phyloP scores from a whole-genome alignment of 176 grass and related monocot genomes.

The Carex parvula region DNA sequence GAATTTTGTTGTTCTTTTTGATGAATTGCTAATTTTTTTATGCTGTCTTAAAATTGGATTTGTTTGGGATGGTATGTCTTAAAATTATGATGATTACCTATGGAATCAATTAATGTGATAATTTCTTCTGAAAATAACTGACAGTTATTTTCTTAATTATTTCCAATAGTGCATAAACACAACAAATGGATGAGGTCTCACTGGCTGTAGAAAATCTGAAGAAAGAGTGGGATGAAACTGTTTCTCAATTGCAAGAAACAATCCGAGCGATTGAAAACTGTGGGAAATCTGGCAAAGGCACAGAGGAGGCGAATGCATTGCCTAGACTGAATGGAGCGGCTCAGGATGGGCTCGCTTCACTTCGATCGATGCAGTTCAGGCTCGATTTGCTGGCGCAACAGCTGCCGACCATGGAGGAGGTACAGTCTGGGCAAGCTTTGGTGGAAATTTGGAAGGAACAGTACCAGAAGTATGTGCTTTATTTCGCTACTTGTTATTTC shows the following conservation, averaged over 20 bases:
- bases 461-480: conserved; percentile 44
- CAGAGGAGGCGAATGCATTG: conserved; percentile 61
- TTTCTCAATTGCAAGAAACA: conserved; percentile 44
- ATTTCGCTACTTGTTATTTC: background rate
- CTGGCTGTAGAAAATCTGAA: conserved; percentile 66
- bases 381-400: conserved; percentile 70
- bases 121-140: no score
- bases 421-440: conserved; percentile 47
- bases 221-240: conserved; percentile 52
- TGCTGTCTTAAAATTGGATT: background rate
- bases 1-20: background rate
- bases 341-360: conserved; percentile 59
- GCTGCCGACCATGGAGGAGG: conserved; percentile 69
- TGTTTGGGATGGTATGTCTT: no score
- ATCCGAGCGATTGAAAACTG: conserved; percentile 49
- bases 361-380: conserved; percentile 68
- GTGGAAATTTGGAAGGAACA: conserved; percentile 71
- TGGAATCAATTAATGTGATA: background rate
- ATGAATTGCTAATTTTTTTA: background rate
- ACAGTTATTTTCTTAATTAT: background rate
- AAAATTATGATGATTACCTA: background rate
- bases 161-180: background rate
- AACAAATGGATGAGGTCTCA: conserved; percentile 67
- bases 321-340: conserved; percentile 62
- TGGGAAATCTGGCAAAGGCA: conserved; percentile 59